Evolutionary conservation across 2,329 filamentous ascomycete species (phyloP).

Genomic region (Rhytidhysteron rufulum): DNA sequence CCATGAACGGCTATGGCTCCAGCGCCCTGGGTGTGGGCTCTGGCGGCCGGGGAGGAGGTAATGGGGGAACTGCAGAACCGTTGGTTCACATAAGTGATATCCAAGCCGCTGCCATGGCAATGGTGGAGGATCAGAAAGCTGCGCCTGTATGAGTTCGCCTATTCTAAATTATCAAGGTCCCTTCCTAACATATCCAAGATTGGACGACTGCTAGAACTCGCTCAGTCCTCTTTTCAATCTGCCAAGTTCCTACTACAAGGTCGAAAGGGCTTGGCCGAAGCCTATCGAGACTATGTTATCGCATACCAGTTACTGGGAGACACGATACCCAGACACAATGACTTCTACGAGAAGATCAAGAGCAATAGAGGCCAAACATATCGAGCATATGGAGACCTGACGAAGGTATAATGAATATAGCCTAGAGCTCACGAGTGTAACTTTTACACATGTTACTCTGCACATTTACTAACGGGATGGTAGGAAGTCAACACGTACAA

Average conservation of each 20-base stretch:
- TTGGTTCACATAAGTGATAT: conserved; percentile 43
- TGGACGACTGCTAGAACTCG: conserved; percentile 37
- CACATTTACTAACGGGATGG: conserved; percentile 7
- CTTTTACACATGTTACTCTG: not conserved
- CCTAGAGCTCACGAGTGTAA: conserved; percentile 1
- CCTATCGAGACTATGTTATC: conserved; percentile 79
- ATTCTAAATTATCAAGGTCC: no score
- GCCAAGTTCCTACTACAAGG: conserved; percentile 51
- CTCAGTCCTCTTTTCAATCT: conserved; percentile 38
- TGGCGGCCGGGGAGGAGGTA: conserved; percentile 21
- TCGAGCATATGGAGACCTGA: conserved; percentile 45
- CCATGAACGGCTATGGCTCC: conserved; percentile 12
- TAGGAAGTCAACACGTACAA: conserved; percentile 33
- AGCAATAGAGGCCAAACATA: conserved; percentile 49
- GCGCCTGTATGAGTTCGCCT: conserved; percentile 29
- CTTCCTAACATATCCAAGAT: conserved; percentile 29
- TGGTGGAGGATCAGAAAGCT: conserved; percentile 25
- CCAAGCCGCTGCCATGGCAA: conserved; percentile 35
- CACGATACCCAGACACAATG: conserved; percentile 69
- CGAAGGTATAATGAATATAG: conserved; percentile 14
- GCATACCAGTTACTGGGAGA: conserved; percentile 77
- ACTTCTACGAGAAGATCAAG: conserved; percentile 62
- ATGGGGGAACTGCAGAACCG: conserved; percentile 19
- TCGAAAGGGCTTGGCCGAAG: conserved; percentile 61
- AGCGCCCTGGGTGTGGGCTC: conserved; percentile 18